Evolutionary conservation across 176 grass and related monocot species (phyloP).

Genomic region (Zea luxurians): DNA sequence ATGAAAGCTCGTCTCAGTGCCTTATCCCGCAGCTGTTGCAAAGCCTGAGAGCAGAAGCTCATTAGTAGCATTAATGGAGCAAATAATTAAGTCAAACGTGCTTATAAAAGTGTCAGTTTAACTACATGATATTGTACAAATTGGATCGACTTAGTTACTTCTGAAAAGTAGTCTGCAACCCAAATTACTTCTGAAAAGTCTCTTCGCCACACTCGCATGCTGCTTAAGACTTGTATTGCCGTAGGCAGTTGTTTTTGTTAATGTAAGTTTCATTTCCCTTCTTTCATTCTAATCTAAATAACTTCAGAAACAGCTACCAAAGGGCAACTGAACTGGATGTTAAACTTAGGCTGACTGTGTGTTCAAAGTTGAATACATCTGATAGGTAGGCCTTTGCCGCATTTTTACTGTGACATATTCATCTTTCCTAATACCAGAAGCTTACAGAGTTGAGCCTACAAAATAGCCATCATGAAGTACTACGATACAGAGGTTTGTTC

Average conservation of each 20-base stretch:
- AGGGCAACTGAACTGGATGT: neutral
- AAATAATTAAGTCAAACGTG: neutral
- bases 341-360: neutral
- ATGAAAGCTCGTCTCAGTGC: constrained; percentile 59
- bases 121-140: neutral
- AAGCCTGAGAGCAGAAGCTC: constrained; percentile 37
- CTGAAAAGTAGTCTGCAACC: neutral
- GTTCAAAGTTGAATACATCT: neutral
- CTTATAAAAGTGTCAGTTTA: neutral
- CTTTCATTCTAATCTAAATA: neutral
- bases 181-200: neutral
- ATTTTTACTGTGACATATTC: neutral
- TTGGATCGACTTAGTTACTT: neutral
- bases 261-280: neutral
- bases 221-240: neutral
- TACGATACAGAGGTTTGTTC: neutral
- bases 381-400: neutral
- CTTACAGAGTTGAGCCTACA: constrained; percentile 9
- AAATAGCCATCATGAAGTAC: neutral
- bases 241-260: constrained; percentile 2
- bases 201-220: neutral
- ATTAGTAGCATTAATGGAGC: constrained; percentile 19
- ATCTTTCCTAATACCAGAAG: neutral
- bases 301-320: neutral
- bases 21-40: constrained; percentile 73